Evolutionary conservation across 225 moss, liverwort and hornwort genomes (phyloP).

Genomic region (Sphagnum tenellum): DNA sequence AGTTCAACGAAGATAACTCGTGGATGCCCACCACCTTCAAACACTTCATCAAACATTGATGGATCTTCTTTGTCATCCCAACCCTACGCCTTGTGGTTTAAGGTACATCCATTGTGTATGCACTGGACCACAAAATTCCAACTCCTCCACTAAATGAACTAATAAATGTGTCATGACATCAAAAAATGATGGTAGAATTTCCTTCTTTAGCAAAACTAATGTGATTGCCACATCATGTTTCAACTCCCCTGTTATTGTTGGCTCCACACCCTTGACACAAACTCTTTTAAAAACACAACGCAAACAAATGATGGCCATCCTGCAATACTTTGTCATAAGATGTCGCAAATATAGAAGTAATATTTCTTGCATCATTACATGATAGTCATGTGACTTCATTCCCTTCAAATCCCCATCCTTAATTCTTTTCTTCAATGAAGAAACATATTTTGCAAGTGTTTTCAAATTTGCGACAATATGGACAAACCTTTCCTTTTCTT

Average conservation of each 20-base stretch:
- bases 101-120: conserved; percentile 7
- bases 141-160: conserved; percentile 3
- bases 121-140: background rate
- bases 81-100: background rate
- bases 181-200: background rate
- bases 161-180: too few species aligned
- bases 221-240: background rate
- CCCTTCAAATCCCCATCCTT: too few species aligned
- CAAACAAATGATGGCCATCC: background rate
- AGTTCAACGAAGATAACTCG: too few species aligned
- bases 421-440: too few species aligned
- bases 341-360: too few species aligned
- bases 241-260: background rate
- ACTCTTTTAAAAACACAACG: background rate
- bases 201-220: background rate
- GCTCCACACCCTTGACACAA: background rate
- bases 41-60: too few species aligned
- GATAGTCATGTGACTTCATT: too few species aligned
- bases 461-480: too few species aligned
- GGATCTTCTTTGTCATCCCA: background rate
- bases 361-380: too few species aligned
- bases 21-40: too few species aligned
- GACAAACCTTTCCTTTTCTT: too few species aligned
- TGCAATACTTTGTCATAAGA: background rate
- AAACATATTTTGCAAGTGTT: too few species aligned